Percentiles rank a stretch among this genome's conserved stretches.
These are phyloP conservation scores for Boletus coccyginus DNA, from an alignment of 768 basidiomycete genomes.

Conservation along the genomic window DNA sequence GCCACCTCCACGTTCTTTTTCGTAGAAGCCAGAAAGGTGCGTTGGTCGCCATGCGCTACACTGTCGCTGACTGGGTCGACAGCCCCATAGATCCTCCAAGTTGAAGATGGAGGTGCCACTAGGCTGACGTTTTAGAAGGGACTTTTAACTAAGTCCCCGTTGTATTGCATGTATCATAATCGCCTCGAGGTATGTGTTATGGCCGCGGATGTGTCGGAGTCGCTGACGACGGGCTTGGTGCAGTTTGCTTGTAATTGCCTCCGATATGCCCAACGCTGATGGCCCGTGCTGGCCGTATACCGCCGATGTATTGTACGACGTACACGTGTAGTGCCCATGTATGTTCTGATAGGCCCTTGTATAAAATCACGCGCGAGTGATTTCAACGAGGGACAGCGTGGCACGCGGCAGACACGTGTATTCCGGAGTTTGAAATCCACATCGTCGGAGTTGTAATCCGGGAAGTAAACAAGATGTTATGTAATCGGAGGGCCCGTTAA, in stretches of 20 bases:
- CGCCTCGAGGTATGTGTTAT: slow-evolving; percentile 9
- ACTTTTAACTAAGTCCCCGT: slow-evolving; percentile 30
- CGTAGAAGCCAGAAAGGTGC: slow-evolving; percentile 27
- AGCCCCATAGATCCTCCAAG: slow-evolving; percentile 22
- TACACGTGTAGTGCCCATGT: slow-evolving; percentile 19
- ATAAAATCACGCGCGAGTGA: slow-evolving; percentile 19
- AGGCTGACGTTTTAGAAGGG: slow-evolving; percentile 12
- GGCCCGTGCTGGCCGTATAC: too few relatives aligned
- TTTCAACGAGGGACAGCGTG: slow-evolving; percentile 19
- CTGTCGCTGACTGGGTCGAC: slow-evolving; percentile 6
- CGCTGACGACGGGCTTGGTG: background rate
- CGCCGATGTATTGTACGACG: background rate
- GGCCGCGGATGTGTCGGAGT: background rate
- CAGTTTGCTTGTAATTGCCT: slow-evolving; percentile 15
- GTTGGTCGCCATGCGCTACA: slow-evolving; percentile 2
- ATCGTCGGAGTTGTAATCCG: slow-evolving; percentile 15
- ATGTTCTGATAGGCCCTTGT: background rate
- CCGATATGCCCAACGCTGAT: background rate
- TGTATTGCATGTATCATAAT: slow-evolving; percentile 24
- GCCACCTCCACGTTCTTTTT: slow-evolving; percentile 30
- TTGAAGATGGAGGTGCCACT: background rate
- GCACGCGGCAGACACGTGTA: slow-evolving; percentile 23
- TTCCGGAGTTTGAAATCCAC: slow-evolving; percentile 12
- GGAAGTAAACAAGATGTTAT: slow-evolving; percentile 20
- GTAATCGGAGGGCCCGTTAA: slow-evolving; percentile 13